Conservation (phyloP, 768 basidiomycete species). For the Stropharia rugosoannulata region DNA sequence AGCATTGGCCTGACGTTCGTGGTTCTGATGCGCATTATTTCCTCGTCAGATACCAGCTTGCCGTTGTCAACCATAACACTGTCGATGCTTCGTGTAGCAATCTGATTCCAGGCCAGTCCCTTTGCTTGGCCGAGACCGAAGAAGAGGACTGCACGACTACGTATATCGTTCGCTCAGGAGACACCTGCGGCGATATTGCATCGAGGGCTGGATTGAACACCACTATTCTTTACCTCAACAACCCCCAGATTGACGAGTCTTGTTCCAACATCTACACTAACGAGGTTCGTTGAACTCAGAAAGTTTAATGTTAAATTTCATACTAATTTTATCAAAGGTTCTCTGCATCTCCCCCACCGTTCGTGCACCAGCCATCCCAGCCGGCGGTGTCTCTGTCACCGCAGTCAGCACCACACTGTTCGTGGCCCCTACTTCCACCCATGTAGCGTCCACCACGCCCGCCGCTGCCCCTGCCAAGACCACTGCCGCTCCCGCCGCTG, state of each 20-base stretch:
- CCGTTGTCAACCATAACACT: constrained; percentile 42
- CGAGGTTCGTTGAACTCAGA: constrained; percentile 41
- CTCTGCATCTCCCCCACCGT: constrained; percentile 24
- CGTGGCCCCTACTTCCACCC: constrained; percentile 6
- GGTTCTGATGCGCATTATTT: neutral
- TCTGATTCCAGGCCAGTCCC: constrained; percentile 43
- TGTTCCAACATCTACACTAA: constrained; percentile 59
- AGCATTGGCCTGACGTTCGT: neutral
- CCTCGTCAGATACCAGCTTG: constrained; percentile 53
- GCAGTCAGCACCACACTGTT: constrained; percentile 14
- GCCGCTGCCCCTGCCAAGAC: constrained; percentile 3
- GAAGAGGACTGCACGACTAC: constrained; percentile 55
- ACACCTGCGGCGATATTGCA: constrained; percentile 50
- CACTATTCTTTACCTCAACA: constrained; percentile 54
- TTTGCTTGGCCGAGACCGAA: constrained; percentile 54
- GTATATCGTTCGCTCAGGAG: constrained; percentile 44
- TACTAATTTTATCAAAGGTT: constrained; percentile 14
- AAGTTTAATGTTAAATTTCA: neutral
- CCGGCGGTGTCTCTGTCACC: constrained; percentile 16
- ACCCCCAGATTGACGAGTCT: constrained; percentile 54
- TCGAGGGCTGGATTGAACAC: constrained; percentile 38
- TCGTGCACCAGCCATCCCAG: constrained; percentile 22
- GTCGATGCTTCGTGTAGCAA: constrained; percentile 58
- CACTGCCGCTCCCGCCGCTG: neutral
- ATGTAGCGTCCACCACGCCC: constrained; percentile 1